Evolutionary conservation across 2,329 filamentous ascomycete species (phyloP).

Genomic region (Diplocarpon mali): DNA sequence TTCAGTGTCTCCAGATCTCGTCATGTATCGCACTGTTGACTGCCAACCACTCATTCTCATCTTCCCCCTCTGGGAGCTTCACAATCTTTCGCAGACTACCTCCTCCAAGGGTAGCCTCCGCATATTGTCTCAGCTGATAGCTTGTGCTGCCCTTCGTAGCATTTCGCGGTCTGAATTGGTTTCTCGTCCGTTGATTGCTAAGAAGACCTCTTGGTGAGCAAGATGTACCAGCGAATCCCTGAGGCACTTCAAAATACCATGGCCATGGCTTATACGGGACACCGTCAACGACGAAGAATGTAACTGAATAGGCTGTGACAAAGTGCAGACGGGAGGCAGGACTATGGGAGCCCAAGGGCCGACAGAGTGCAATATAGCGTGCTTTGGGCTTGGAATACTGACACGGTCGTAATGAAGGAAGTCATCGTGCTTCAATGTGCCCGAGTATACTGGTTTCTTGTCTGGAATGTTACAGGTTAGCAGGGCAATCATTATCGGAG

Average conservation of each 20-base stretch:
- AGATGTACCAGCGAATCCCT: conserved; percentile 13
- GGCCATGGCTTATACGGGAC: conserved; percentile 11
- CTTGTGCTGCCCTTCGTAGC: conserved; percentile 76
- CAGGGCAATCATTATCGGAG: conserved; percentile 13
- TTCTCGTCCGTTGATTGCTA: conserved; percentile 79
- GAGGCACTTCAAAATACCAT: conserved; percentile 23
- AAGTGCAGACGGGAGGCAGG: conserved; percentile 20
- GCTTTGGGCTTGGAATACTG: conserved; percentile 34
- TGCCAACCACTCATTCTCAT: conserved; percentile 95
- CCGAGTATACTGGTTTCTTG: background rate
- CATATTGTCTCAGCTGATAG: conserved; percentile 95
- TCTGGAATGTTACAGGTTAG: conserved; percentile 24
- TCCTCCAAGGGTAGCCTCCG: conserved; percentile 89
- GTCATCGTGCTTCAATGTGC: conserved; percentile 42
- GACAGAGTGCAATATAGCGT: conserved; percentile 27
- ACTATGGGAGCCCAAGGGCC: conserved; percentile 13
- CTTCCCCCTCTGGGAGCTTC: conserved; percentile 92
- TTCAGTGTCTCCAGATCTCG: background rate
- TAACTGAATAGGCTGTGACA: conserved; percentile 20
- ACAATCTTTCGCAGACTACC: conserved; percentile 94
- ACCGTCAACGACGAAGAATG: conserved; percentile 23
- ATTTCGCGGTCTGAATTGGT: conserved; percentile 82
- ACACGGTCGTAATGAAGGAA: conserved; percentile 76
- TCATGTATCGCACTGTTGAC: conserved; percentile 65
- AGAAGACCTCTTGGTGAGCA: conserved; percentile 26